A percentile compares a stretch with the other conserved stretches of the same genome.
phyloP scores from a whole-genome alignment of 2,329 filamentous ascomycete genomes.

The Intubia oerlemansii region DNA sequence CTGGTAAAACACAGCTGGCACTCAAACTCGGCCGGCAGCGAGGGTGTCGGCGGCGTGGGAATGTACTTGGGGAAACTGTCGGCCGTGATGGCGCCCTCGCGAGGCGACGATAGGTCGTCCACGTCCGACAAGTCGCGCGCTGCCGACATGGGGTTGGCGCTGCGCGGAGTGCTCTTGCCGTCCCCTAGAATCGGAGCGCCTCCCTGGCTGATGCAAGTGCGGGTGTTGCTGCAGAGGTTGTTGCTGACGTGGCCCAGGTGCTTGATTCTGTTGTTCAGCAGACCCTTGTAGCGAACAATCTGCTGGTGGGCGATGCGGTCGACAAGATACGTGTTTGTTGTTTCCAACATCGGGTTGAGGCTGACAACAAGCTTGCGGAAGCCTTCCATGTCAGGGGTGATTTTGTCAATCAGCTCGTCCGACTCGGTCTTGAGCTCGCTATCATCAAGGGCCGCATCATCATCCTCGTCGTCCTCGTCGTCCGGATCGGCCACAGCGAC shows the following conservation, averaged over 20 bases:
- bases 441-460: conserved; percentile 35
- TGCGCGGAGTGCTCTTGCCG: conserved; percentile 34
- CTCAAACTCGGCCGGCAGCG: conserved; percentile 72
- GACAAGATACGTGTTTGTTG: conserved; percentile 39
- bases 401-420: conserved; percentile 39
- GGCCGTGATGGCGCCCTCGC: conserved; percentile 45
- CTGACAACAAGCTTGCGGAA: conserved; percentile 55
- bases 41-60: conserved; percentile 55
- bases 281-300: conserved; percentile 52
- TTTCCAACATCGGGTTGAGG: conserved; percentile 49
- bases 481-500: conserved; percentile 16
- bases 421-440: conserved; percentile 39
- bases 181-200: conserved; percentile 43
- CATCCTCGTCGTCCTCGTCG: conserved; percentile 35
- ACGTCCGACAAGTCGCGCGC: conserved; percentile 37
- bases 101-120: conserved; percentile 31
- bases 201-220: conserved; percentile 43
- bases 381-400: conserved; percentile 51
- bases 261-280: conserved; percentile 48
- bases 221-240: conserved; percentile 34
- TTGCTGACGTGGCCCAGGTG: conserved; percentile 39
- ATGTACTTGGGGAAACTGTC: conserved; percentile 67
- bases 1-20: conserved; percentile 70
- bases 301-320: conserved; percentile 73
- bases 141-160: conserved; percentile 32